Evolutionary conservation across 805 yeast genomes (phyloP).

Genomic region (Metschnikowia vanudenii): DNA sequence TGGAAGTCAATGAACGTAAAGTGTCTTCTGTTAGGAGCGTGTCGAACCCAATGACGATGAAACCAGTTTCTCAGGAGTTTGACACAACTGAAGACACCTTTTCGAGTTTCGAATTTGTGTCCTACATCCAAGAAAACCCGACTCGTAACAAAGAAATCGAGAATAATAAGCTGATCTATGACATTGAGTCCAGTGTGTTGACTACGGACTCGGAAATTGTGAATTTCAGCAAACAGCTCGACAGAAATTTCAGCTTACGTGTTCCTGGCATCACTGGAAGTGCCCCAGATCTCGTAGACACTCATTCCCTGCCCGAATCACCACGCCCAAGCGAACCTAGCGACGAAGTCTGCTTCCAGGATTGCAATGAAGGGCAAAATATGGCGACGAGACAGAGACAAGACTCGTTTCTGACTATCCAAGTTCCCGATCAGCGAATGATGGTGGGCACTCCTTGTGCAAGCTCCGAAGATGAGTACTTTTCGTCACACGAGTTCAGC

Average conservation of each 20-base stretch:
- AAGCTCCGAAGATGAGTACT: slow-evolving; percentile 37
- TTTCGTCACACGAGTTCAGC: slow-evolving; percentile 31
- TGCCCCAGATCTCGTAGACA: neutral
- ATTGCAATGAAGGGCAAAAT: neutral
- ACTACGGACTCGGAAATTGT: slow-evolving; percentile 24
- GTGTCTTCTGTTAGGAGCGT: neutral
- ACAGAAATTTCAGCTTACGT: slow-evolving; percentile 23
- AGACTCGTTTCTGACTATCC: slow-evolving; percentile 1
- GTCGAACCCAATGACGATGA: slow-evolving; percentile 1
- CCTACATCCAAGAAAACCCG: slow-evolving; percentile 1
- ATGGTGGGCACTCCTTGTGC: neutral
- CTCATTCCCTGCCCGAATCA: neutral
- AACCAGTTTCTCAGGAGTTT: slow-evolving; percentile 1
- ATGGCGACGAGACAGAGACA: neutral
- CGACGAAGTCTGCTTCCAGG: neutral
- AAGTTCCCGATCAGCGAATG: neutral
- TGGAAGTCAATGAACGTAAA: slow-evolving; percentile 7
- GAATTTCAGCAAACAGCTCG: slow-evolving; percentile 26
- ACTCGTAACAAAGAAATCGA: neutral
- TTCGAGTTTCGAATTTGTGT: slow-evolving; percentile 10
- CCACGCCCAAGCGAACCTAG: neutral
- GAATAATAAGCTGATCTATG: slow-evolving; percentile 2
- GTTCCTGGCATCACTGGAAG: neutral
- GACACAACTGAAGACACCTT: slow-evolving; percentile 10
- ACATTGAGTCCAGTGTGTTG: slow-evolving; percentile 22